Percentiles rank a stretch among this genome's conserved stretches.
phyloP scores from a whole-genome alignment of 306 rosid genomes.

The Potentilla sterilis region DNA sequence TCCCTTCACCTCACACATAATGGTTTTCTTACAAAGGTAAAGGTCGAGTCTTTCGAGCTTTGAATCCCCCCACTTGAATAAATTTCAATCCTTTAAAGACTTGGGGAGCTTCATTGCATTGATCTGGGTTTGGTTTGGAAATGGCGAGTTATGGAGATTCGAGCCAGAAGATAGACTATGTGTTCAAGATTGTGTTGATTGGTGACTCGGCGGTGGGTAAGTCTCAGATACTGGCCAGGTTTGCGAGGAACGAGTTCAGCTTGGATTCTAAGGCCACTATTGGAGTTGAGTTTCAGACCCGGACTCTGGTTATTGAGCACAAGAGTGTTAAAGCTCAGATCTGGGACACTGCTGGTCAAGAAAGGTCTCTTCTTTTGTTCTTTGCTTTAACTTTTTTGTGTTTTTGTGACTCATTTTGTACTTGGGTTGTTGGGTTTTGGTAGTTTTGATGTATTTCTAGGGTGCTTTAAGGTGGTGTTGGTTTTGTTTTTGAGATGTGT shows the following conservation, averaged over 20 bases:
- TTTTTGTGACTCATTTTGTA: neutral
- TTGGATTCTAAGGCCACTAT: conserved; percentile 96
- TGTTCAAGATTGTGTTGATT: conserved; percentile 92
- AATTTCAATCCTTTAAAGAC: neutral
- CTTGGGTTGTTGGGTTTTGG: neutral
- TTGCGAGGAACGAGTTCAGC: conserved; percentile 93
- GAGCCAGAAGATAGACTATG: conserved; percentile 90
- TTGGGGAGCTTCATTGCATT: neutral
- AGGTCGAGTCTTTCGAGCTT: neutral
- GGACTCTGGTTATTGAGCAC: conserved; percentile 78
- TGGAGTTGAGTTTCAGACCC: conserved; percentile 96
- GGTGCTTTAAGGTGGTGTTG: neutral
- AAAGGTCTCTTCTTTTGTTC: conserved; percentile 47
- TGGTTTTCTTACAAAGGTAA: neutral
- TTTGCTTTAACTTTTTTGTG: neutral
- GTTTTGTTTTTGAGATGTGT: neutral
- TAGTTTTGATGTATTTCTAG: neutral
- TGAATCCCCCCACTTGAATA: neutral
- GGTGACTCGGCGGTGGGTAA: conserved; percentile 99
- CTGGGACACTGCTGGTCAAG: conserved; percentile 99
- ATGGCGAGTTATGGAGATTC: conserved; percentile 87
- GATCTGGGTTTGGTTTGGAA: neutral
- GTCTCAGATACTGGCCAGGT: conserved; percentile 90
- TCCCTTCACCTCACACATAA: neutral
- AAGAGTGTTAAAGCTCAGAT: conserved; percentile 99